Conservation (phyloP, 257 asterid species). For the Galeopsis tetrahit region DNA sequence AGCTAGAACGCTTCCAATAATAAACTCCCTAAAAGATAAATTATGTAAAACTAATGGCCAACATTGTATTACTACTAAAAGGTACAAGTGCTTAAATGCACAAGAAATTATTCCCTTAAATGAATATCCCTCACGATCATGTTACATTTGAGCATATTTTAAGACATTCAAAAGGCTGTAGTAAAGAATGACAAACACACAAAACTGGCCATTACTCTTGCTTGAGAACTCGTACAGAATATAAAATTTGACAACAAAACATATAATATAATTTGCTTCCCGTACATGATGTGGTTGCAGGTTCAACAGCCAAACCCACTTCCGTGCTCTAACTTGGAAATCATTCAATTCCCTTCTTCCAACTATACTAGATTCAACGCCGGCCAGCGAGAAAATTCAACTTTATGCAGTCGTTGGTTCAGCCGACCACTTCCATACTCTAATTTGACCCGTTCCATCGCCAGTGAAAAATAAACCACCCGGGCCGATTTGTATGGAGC, state of each 20-base stretch:
- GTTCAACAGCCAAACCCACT: not conserved
- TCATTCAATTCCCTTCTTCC: not conserved
- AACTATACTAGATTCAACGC: slow-evolving; percentile 8
- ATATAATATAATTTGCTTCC: slow-evolving; percentile 9
- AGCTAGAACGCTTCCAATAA: too few relatives aligned
- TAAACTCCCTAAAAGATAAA: too few relatives aligned
- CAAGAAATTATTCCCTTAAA: not conserved
- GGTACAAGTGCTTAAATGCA: not conserved
- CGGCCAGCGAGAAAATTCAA: not conserved
- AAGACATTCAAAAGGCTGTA: not conserved
- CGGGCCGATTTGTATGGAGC: slow-evolving; percentile 83
- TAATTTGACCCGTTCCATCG: slow-evolving; percentile 85
- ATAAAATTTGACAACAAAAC: not conserved
- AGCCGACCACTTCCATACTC: slow-evolving; percentile 86
- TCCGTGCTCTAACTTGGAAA: not conserved
- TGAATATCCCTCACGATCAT: not conserved
- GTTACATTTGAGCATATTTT: not conserved
- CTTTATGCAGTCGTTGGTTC: slow-evolving; percentile 49
- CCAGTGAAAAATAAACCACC: slow-evolving; percentile 92
- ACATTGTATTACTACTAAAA: not conserved
- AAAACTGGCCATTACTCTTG: not conserved
- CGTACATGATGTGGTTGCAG: not conserved
- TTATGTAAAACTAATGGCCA: too few relatives aligned
- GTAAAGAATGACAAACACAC: slow-evolving; percentile 4
- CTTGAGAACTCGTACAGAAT: not conserved